Evolutionary conservation across 2,329 filamentous ascomycete genomes (phyloP).

Genomic region (Penicillium capsulatum): DNA sequence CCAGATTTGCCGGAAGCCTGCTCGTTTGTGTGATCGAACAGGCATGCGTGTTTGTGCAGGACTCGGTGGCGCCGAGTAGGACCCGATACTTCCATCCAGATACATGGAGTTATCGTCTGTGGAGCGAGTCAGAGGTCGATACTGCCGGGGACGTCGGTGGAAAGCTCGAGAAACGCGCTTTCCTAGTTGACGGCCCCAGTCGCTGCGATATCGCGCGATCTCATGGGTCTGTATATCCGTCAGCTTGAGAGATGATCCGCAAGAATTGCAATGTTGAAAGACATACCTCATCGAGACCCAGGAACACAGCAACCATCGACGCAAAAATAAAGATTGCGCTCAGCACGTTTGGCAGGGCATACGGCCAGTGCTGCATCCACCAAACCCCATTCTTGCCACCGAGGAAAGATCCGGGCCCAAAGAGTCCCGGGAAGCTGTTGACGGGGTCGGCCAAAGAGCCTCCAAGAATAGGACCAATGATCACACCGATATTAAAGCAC

Average conservation of each 20-base stretch:
- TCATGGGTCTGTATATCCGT: slow-evolving; percentile 32
- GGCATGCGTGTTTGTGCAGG: slow-evolving; percentile 22
- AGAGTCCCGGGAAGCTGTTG: slow-evolving; percentile 57
- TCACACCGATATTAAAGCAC: slow-evolving; percentile 65
- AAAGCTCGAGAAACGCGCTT: slow-evolving; percentile 31
- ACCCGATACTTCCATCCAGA: slow-evolving; percentile 26
- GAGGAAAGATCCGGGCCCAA: slow-evolving; percentile 57
- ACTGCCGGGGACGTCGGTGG: slow-evolving; percentile 28
- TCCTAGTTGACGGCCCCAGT: slow-evolving; percentile 42
- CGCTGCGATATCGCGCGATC: slow-evolving; percentile 35
- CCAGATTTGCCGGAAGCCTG: slow-evolving; percentile 50
- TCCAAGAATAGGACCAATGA: slow-evolving; percentile 58
- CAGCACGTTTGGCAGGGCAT: slow-evolving; percentile 65
- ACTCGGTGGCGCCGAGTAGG: slow-evolving; percentile 26
- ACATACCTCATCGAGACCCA: slow-evolving; percentile 63
- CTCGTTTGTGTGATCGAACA: slow-evolving; percentile 38
- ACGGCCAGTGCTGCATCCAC: slow-evolving; percentile 65
- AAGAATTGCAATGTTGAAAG: background rate
- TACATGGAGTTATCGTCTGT: slow-evolving; percentile 32
- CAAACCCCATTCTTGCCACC: slow-evolving; percentile 55
- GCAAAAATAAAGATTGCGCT: slow-evolving; percentile 58
- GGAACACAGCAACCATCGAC: slow-evolving; percentile 53
- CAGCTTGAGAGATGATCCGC: background rate
- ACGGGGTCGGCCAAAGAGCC: slow-evolving; percentile 65
- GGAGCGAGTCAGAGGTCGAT: slow-evolving; percentile 32